Evolutionary conservation across 2,329 filamentous ascomycete species (phyloP).

Genomic region (Aureobasidium sp.): DNA sequence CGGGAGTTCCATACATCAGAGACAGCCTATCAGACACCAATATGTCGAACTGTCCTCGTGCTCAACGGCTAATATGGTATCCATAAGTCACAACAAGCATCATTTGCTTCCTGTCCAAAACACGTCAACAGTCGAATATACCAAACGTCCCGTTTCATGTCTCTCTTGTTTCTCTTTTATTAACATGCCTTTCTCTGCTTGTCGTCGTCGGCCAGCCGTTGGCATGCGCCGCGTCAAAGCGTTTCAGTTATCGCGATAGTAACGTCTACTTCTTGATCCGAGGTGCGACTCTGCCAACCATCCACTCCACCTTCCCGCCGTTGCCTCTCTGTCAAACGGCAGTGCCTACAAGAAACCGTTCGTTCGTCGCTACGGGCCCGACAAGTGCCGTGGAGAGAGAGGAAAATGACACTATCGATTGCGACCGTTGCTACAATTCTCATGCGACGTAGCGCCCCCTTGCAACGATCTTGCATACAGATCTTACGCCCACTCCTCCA

Average conservation of each 20-base stretch:
- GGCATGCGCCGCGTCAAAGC: not conserved
- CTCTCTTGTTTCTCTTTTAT: slow-evolving; percentile 12
- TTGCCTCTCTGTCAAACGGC: not conserved
- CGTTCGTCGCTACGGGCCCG: slow-evolving; percentile 10
- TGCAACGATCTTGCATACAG: slow-evolving; percentile 2
- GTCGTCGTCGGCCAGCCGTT: not conserved
- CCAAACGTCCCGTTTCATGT: slow-evolving; percentile 14
- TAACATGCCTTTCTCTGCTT: not conserved
- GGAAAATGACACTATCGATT: slow-evolving; percentile 14
- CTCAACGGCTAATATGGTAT: slow-evolving; percentile 9
- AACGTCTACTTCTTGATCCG: not conserved
- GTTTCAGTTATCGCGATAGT: not conserved
- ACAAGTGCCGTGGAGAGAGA: slow-evolving; percentile 2
- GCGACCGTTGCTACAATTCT: not conserved
- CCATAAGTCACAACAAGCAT: slow-evolving; percentile 4
- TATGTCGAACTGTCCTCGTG: slow-evolving; percentile 8
- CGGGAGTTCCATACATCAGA: slow-evolving; percentile 5
- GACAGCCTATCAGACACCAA: slow-evolving; percentile 12
- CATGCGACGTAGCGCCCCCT: not conserved
- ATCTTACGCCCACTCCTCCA: not conserved
- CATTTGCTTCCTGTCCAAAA: slow-evolving; percentile 5
- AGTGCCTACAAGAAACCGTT: slow-evolving; percentile 9
- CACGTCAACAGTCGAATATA: slow-evolving; percentile 11
- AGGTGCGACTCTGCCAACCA: not conserved
- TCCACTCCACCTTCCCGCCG: slow-evolving; percentile 7